Evolutionary conservation across 345 rosid species (phyloP), one percentile per base, ranked within the genome.

Genomic region (Populus ilicifolia): DNA sequence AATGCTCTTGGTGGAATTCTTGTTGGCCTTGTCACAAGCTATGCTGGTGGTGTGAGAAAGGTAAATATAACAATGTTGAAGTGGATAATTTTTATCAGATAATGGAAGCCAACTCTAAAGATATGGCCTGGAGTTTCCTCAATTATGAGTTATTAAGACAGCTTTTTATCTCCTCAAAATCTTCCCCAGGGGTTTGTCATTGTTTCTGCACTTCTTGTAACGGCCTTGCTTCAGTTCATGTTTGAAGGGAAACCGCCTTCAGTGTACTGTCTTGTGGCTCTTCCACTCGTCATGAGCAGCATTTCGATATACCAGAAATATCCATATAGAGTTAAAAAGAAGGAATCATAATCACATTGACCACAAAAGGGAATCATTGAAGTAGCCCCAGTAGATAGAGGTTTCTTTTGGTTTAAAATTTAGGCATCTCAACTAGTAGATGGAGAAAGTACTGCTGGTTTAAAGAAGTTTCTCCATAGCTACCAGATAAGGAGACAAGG

Each of bases 1-100:
- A 96, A 96, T 86, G 91, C 99, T 4, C 87, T 96, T 43, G 97
- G 98, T 54, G 99, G 99, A 50, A 96, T 96, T 79, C 98, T 96
- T 54, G 99, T 96, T 75, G 99, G 99, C 71, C 87, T 96, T 27
- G 90, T 96, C 50, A 96, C 99, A 76, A 93, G 94, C 88, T 81
- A 87, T 70, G 99, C 98, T 8, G 98, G 99, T 81, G 99, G 99
- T 44, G 97, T 96, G 77, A 88, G 94, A 85, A 96, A 96, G 99
- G 99, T 89, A 87, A 71, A 77, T 18, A 21, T 46, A 30, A 39
- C 50, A 13, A n/a, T 33, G 21, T 70, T 11, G 27, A 33, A 33
- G 36, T 33, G 36, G 0, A 33, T 33, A 68, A 76, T 29, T 69
- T 38, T 23, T 46, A 41, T 73, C 14, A 66, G 44, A 27, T 30